A percentile compares a stretch with the other conserved stretches of the same genome.
These are phyloP conservation scores for Pythium dissotocum DNA, from an alignment of 352 stramenopile species.

Conservation along the genomic window DNA sequence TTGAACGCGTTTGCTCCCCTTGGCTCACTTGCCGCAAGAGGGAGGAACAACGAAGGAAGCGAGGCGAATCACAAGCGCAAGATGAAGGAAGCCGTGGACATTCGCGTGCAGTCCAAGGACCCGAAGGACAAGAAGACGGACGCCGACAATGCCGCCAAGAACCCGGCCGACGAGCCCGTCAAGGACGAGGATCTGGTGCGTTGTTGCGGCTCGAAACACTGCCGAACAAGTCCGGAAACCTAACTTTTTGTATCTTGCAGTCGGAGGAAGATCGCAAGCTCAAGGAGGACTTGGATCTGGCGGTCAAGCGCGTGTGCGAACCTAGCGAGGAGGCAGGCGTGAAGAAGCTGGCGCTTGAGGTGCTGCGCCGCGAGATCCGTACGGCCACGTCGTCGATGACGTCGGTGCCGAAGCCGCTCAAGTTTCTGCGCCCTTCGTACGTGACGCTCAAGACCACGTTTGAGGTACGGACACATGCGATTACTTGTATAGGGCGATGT, in stretches of 20 bases:
- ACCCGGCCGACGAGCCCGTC: conserved; percentile 32
- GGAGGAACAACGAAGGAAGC: conserved; percentile 24
- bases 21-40: conserved; percentile 24
- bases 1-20: conserved; percentile 18
- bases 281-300: conserved; percentile 92
- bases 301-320: conserved; percentile 82
- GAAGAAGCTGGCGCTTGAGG: conserved; percentile 92
- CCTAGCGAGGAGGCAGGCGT: conserved; percentile 56
- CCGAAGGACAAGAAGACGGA: conserved; percentile 43
- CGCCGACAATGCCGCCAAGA: conserved; percentile 29
- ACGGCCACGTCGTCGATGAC: conserved; percentile 98
- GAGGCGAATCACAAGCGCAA: conserved; percentile 24
- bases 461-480: conserved; percentile 32
- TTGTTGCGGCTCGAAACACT: conserved; percentile 12
- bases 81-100: conserved; percentile 75
- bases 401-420: conserved; percentile 98
- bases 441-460: conserved; percentile 88
- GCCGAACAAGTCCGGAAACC: not conserved
- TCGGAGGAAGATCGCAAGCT: conserved; percentile 92
- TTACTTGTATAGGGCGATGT: not conserved
- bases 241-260: conserved; percentile 28
- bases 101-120: conserved; percentile 64
- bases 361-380: conserved; percentile 96
- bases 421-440: conserved; percentile 98
- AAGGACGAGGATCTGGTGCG: conserved; percentile 72